Conservation (phyloP, 2,329 filamentous ascomycete species). For the Ophidiomyces ophidiicola region DNA sequence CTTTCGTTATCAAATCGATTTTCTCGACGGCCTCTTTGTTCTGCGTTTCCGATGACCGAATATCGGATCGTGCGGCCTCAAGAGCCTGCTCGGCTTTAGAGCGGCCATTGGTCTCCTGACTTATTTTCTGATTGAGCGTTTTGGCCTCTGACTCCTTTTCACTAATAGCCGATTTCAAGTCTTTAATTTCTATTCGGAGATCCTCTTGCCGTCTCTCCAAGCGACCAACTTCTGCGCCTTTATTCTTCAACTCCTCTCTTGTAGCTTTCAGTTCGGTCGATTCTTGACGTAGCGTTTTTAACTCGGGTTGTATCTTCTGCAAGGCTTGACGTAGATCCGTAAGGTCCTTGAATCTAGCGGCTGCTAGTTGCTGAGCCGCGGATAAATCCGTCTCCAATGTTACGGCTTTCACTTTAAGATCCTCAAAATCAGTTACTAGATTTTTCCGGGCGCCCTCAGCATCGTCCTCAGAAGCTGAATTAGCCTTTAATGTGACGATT, state of each 20-base stretch:
- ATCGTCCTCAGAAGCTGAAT: constrained; percentile 35
- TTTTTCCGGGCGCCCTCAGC: constrained; percentile 42
- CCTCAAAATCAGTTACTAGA: constrained; percentile 54
- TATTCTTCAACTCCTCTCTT: constrained; percentile 60
- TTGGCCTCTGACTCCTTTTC: constrained; percentile 71
- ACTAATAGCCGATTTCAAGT: constrained; percentile 54
- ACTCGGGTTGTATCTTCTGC: constrained; percentile 74
- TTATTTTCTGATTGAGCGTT: constrained; percentile 63
- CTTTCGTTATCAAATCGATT: constrained; percentile 57
- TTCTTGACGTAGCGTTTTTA: constrained; percentile 66
- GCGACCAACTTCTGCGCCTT: constrained; percentile 53
- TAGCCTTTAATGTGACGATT: constrained; percentile 45
- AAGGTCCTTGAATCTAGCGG: constrained; percentile 77
- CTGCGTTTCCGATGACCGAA: constrained; percentile 64
- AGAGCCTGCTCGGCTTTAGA: constrained; percentile 68
- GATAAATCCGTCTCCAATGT: constrained; percentile 70
- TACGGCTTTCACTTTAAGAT: constrained; percentile 56
- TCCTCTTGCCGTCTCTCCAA: constrained; percentile 76
- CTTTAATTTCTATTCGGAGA: constrained; percentile 58
- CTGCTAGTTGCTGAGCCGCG: constrained; percentile 73
- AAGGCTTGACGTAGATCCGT: constrained; percentile 67
- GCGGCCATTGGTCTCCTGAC: constrained; percentile 58
- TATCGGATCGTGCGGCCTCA: constrained; percentile 59
- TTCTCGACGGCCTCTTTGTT: constrained; percentile 64
- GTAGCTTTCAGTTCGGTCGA: constrained; percentile 58